phyloP scores from a whole-genome alignment of 2,329 filamentous ascomycete genomes.

The Apiospora phragmitis region DNA sequence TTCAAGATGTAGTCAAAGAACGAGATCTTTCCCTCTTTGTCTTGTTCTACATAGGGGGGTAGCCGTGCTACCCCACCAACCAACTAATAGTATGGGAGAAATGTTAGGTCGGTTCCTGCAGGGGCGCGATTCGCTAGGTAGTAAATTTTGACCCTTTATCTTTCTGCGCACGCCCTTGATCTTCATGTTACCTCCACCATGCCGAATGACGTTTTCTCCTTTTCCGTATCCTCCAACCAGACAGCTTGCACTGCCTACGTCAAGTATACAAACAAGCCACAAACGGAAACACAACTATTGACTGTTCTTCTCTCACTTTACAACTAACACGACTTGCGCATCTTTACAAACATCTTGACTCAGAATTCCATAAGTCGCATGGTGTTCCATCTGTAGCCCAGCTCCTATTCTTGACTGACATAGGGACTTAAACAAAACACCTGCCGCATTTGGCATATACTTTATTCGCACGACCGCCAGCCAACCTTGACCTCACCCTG shows the following conservation, averaged over 20 bases:
- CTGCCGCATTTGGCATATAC: constrained; percentile 3
- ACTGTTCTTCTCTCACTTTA: not conserved
- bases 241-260: not conserved
- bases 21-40: not conserved
- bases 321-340: not conserved
- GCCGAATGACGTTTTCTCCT: constrained; percentile 7
- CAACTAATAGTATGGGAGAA: not conserved
- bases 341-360: not conserved
- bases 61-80: not conserved
- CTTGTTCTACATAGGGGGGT: not conserved
- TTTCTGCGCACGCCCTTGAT: not conserved
- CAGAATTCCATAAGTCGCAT: not conserved
- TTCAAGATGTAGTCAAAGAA: not conserved
- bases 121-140: not conserved
- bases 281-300: not conserved
- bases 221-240: not conserved
- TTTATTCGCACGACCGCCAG: not conserved
- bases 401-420: not conserved
- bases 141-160: constrained; percentile 2
- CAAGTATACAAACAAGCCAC: not conserved
- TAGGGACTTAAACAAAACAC: not conserved
- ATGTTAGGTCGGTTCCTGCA: constrained; percentile 2
- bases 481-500: not conserved
- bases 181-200: not conserved
- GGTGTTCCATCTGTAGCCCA: not conserved